Percentiles rank a stretch among this genome's conserved stretches.
phyloP scores from a whole-genome alignment of 208 protist species.

The Acanthamoeba healyi region DNA sequence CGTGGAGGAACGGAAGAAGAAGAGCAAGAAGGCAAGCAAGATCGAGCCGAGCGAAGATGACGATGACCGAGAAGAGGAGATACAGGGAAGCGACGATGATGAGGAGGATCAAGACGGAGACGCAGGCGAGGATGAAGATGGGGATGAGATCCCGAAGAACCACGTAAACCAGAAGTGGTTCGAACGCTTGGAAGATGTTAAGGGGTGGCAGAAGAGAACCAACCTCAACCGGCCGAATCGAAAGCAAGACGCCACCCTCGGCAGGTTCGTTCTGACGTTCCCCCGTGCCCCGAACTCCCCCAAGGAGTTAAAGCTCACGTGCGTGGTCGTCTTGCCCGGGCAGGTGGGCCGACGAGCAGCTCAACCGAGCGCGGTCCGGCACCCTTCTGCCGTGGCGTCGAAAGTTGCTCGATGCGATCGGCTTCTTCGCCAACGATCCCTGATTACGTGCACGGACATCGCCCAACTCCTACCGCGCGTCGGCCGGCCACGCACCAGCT shows the following conservation, averaged over 20 bases:
- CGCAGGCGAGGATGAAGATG: neutral
- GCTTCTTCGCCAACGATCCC: neutral
- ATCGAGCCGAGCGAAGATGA: neutral
- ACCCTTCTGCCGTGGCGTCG: neutral
- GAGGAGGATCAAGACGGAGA: neutral
- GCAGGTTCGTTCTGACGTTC: neutral
- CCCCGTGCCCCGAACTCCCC: too few species aligned
- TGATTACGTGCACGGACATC: too few species aligned
- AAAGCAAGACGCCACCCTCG: neutral
- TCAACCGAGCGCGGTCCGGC: neutral
- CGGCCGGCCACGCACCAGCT: too few species aligned
- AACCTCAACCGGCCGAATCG: neutral
- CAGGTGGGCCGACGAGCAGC: slow-evolving; percentile 29
- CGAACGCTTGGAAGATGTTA: neutral
- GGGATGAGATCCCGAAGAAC: neutral
- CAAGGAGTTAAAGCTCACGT: neutral
- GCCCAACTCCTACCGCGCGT: too few species aligned
- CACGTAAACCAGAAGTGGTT: slow-evolving; percentile 19
- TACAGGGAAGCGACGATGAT: too few species aligned
- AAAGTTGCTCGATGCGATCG: neutral
- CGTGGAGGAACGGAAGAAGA: neutral
- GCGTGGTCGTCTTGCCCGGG: neutral
- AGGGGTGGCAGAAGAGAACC: neutral
- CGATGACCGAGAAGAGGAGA: too few species aligned
- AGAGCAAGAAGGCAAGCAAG: neutral